Evolutionary conservation across 768 basidiomycete genomes (phyloP).

Genomic region (Phylloporus arenicola): DNA sequence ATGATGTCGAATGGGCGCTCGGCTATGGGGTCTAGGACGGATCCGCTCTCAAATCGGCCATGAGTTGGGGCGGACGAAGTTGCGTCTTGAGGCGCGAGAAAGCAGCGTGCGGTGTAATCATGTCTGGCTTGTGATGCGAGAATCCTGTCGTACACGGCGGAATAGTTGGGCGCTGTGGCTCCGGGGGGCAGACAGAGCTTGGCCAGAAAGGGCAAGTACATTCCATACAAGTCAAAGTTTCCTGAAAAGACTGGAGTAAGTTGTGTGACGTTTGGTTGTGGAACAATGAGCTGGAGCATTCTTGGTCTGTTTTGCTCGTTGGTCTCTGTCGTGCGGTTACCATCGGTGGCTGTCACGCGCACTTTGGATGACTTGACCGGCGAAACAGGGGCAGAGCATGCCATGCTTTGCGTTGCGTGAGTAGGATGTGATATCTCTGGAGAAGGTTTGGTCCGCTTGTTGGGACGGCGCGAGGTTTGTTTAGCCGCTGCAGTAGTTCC

Average conservation of each 20-base stretch:
- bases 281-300: slow-evolving; percentile 6
- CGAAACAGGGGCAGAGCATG: slow-evolving; percentile 2
- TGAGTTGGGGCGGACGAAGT: slow-evolving; percentile 10
- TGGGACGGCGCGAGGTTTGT: slow-evolving; percentile 9
- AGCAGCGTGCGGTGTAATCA: slow-evolving; percentile 33
- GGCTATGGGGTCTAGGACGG: slow-evolving; percentile 32
- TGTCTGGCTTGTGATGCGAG: slow-evolving; percentile 35
- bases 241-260: slow-evolving; percentile 23
- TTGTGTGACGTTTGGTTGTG: slow-evolving; percentile 4
- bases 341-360: neutral
- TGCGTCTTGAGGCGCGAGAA: slow-evolving; percentile 14
- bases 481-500: slow-evolving; percentile 1
- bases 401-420: slow-evolving; percentile 2
- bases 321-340: neutral
- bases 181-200: slow-evolving; percentile 29
- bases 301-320: neutral
- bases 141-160: slow-evolving; percentile 31
- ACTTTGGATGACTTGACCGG: slow-evolving; percentile 9
- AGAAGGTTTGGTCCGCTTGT: slow-evolving; percentile 14
- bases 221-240: slow-evolving; percentile 38
- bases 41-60: slow-evolving; percentile 23
- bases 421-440: slow-evolving; percentile 10
- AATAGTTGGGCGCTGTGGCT: slow-evolving; percentile 23
- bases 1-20: slow-evolving; percentile 32
- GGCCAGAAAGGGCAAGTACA: slow-evolving; percentile 34